A percentile compares a stretch with the other conserved stretches of the same genome.
These are phyloP conservation scores for Amanita phalloides DNA, from an alignment of 768 basidiomycete genomes.

Conservation along the genomic window DNA sequence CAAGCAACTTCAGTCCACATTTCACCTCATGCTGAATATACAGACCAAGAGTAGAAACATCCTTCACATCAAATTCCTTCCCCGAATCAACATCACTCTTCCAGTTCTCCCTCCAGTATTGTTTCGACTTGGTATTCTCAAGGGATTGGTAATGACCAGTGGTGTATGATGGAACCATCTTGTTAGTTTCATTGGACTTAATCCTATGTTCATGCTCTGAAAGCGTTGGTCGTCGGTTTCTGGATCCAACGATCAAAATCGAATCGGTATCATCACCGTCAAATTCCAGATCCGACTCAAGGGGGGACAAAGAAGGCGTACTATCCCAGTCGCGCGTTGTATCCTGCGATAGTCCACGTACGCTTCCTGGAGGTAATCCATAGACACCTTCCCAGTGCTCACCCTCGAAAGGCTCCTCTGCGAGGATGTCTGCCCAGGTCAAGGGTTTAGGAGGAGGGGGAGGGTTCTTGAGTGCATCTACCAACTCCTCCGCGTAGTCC, in stretches of 20 bases:
- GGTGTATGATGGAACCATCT: constrained; percentile 18
- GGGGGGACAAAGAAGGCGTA: constrained; percentile 58
- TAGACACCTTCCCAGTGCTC: constrained; percentile 79
- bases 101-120: constrained; percentile 74
- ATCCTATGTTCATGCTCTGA: background rate
- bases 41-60: constrained; percentile 65
- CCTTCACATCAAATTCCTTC: constrained; percentile 48
- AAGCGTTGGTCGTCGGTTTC: background rate
- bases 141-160: constrained; percentile 41
- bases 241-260: constrained; percentile 9
- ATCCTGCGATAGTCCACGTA: constrained; percentile 14
- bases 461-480: constrained; percentile 37
- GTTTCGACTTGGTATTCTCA: constrained; percentile 50
- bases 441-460: constrained; percentile 28
- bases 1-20: background rate
- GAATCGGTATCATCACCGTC: constrained; percentile 26
- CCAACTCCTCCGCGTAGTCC: constrained; percentile 40
- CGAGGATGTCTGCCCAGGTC: constrained; percentile 73
- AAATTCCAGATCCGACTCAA: constrained; percentile 42
- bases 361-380: constrained; percentile 35
- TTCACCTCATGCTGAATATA: background rate
- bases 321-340: constrained; percentile 42
- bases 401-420: constrained; percentile 77
- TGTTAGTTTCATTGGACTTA: background rate
- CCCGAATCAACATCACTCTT: constrained; percentile 29